A percentile compares a stretch with the other conserved stretches of the same genome.
Conservation (phyloP, 139 green algal species). For the Volvox africanus region DNA sequence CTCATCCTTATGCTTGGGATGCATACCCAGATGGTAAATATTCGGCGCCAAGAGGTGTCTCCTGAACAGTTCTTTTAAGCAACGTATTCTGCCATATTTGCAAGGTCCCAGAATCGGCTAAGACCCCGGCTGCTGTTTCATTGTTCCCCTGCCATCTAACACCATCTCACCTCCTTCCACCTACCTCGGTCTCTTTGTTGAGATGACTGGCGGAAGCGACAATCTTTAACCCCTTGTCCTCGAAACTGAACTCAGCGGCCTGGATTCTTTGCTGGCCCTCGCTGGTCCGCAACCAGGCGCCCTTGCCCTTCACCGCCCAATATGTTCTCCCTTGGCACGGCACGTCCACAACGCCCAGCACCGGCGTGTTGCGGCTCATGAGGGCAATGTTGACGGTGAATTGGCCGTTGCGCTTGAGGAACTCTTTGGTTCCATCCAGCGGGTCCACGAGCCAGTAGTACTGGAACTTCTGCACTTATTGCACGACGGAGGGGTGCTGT, state of each 20-base stretch:
- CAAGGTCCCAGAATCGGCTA: too few species aligned
- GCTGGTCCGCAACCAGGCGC: constrained; percentile 73
- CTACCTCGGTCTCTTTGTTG: constrained; percentile 66
- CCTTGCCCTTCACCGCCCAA: constrained; percentile 81
- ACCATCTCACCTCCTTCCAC: background rate
- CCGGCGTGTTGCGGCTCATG: constrained; percentile 58
- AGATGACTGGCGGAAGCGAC: constrained; percentile 74
- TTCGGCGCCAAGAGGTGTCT: too few species aligned
- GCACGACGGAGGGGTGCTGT: background rate
- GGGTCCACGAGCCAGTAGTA: constrained; percentile 91
- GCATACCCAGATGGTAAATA: too few species aligned
- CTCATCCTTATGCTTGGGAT: too few species aligned
- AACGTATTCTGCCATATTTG: too few species aligned
- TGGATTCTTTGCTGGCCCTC: constrained; percentile 52
- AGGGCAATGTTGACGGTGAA: constrained; percentile 95
- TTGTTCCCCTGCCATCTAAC: background rate
- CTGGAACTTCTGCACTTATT: constrained; percentile 69
- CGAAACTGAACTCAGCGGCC: constrained; percentile 60
- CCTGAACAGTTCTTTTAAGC: too few species aligned
- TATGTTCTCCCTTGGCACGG: constrained; percentile 65
- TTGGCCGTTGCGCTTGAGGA: constrained; percentile 89
- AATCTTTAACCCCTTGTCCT: constrained; percentile 65
- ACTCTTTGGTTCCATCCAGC: constrained; percentile 94
- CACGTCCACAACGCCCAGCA: constrained; percentile 90
- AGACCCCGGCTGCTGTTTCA: too few species aligned